Evolutionary conservation across 1,284 basidiomycete species (phyloP).

Genomic region (Papiliotrema fonsecae): DNA sequence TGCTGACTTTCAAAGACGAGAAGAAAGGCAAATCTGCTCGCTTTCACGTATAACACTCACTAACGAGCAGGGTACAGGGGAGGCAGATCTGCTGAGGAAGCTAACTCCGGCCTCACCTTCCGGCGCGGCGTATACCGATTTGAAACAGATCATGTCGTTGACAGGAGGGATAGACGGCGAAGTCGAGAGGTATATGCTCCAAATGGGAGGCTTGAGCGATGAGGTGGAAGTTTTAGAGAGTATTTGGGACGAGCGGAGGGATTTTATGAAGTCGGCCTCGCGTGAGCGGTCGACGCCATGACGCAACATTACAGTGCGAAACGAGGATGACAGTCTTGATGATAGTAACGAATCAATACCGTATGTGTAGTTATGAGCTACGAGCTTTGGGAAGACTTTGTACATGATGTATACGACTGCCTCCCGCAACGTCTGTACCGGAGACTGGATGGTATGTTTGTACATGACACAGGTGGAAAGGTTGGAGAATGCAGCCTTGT

Average conservation of each 20-base stretch:
- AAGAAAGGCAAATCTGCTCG: constrained; percentile 4
- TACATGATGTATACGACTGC: no score
- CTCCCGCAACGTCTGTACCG: no score
- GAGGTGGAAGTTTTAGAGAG: constrained; percentile 5
- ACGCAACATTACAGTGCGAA: no score
- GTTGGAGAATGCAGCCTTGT: no score
- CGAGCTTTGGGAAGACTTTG: no score
- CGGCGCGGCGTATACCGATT: neutral
- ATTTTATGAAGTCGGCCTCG: no score
- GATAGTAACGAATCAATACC: no score
- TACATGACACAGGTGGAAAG: no score
- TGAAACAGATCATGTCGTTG: constrained; percentile 9
- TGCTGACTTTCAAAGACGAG: constrained; percentile 11
- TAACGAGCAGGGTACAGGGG: constrained; percentile 6
- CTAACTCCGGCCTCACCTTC: constrained; percentile 6
- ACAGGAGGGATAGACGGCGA: constrained; percentile 6
- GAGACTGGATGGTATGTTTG: no score
- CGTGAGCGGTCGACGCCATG: no score
- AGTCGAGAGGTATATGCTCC: constrained; percentile 11
- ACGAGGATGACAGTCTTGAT: no score
- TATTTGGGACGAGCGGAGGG: neutral
- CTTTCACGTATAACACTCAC: neutral
- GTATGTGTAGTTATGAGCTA: no score
- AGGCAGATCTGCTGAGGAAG: constrained; percentile 5
- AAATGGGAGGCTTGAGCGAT: constrained; percentile 8